These are phyloP conservation scores for Pulicaria dysenterica DNA, from an alignment of 129 eudicot genomes.

Conservation along the genomic window DNA sequence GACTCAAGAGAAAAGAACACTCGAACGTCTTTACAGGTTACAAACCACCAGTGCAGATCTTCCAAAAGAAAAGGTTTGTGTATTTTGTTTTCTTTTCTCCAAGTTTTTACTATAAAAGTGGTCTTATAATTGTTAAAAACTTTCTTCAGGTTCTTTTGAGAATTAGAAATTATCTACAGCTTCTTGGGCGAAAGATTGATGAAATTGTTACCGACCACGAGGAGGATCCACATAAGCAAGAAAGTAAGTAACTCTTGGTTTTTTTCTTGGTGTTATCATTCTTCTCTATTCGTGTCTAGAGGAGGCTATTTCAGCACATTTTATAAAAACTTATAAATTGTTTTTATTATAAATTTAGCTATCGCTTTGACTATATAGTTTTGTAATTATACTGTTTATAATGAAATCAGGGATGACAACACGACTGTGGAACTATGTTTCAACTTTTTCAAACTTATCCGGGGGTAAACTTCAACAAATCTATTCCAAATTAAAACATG, in stretches of 20 bases:
- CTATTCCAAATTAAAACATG: conserved; percentile 84
- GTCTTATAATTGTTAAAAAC: conserved; percentile 8
- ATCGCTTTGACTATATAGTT: too few relatives aligned
- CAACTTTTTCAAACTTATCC: conserved; percentile 80
- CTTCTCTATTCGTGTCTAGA: background rate
- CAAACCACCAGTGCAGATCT: conserved; percentile 92
- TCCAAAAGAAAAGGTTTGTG: conserved; percentile 90
- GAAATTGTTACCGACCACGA: conserved; percentile 77
- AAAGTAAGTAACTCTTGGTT: conserved; percentile 48
- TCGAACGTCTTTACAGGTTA: conserved; percentile 76
- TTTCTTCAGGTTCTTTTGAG: conserved; percentile 74
- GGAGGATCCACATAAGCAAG: conserved; percentile 74
- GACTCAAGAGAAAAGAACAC: conserved; percentile 75
- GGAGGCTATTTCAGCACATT: background rate
- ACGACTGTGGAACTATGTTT: conserved; percentile 89
- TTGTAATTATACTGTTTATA: too few relatives aligned
- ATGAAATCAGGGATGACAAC: conserved; percentile 70
- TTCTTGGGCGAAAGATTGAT: conserved; percentile 86
- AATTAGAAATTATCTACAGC: conserved; percentile 83
- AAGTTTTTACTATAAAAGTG: background rate
- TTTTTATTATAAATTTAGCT: background rate
- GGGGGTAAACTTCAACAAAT: conserved; percentile 83
- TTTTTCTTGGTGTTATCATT: background rate
- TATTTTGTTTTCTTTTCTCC: background rate
- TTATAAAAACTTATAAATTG: background rate